Evolutionary conservation across 2,329 filamentous ascomycete genomes (phyloP).

Genomic region (Pestalotiopsis sp.): DNA sequence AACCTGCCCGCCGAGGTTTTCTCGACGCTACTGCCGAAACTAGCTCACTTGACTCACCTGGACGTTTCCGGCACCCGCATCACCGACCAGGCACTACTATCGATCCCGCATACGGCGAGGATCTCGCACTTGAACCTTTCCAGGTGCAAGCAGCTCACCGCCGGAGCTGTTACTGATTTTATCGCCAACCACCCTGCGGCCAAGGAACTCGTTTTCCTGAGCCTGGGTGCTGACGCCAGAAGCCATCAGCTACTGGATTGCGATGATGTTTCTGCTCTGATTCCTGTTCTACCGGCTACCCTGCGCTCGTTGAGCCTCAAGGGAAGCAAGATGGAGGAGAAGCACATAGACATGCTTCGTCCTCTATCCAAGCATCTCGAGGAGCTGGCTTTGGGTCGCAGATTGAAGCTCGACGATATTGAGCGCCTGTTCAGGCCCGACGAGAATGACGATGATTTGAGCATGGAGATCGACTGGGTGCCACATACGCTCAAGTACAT

Average conservation of each 20-base stretch:
- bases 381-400: conserved; percentile 73
- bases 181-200: conserved; percentile 72
- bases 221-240: conserved; percentile 71
- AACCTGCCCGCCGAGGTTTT: conserved; percentile 69
- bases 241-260: conserved; percentile 72
- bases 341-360: conserved; percentile 65
- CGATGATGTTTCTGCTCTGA: conserved; percentile 64
- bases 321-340: conserved; percentile 69
- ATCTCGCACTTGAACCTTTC: conserved; percentile 79
- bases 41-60: conserved; percentile 72
- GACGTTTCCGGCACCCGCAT: conserved; percentile 80
- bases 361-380: conserved; percentile 73
- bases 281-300: conserved; percentile 66
- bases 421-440: conserved; percentile 64
- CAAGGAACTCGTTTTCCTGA: conserved; percentile 68
- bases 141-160: conserved; percentile 72
- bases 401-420: conserved; percentile 67
- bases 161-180: conserved; percentile 70
- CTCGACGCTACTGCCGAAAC: conserved; percentile 70
- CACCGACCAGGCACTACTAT: conserved; percentile 69
- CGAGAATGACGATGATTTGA: conserved; percentile 31
- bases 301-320: conserved; percentile 77
- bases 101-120: conserved; percentile 70
- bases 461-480: conserved; percentile 44
- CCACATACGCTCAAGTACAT: conserved; percentile 72